Evolutionary conservation across 805 yeast genomes (phyloP).

Genomic region (Naumovozyma baii): DNA sequence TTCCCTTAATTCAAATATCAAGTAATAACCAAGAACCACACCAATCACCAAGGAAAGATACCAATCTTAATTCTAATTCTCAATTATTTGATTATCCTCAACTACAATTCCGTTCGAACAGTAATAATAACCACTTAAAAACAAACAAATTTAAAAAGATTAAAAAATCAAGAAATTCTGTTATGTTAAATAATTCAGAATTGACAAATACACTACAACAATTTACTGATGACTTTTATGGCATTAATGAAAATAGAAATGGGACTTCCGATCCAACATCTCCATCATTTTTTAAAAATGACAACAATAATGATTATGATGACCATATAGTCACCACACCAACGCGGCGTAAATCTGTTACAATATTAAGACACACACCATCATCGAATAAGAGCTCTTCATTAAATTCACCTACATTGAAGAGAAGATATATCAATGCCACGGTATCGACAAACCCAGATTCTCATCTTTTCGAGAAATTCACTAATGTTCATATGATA

Average conservation of each 20-base stretch:
- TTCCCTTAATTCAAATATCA: constrained; percentile 6
- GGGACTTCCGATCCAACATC: constrained; percentile 5
- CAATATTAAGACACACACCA: constrained; percentile 7
- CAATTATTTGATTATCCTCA: neutral
- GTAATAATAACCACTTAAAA: constrained; percentile 1
- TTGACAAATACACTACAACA: constrained; percentile 28
- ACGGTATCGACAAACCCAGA: constrained; percentile 21
- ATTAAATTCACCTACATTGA: constrained; percentile 3
- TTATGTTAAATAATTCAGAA: constrained; percentile 22
- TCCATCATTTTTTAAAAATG: constrained; percentile 4
- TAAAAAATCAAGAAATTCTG: constrained; percentile 23
- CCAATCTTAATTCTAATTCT: neutral
- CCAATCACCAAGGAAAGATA: neutral
- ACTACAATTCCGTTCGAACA: neutral
- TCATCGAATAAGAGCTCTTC: neutral
- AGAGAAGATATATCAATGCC: constrained; percentile 18
- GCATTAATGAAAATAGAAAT: constrained; percentile 4
- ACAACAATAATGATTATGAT: constrained; percentile 1
- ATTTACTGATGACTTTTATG: constrained; percentile 30
- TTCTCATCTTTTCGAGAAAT: constrained; percentile 38
- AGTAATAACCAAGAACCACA: neutral
- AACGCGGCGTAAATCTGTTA: constrained; percentile 15
- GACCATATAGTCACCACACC: constrained; percentile 13
- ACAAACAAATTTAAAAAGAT: constrained; percentile 19
- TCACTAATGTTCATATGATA: constrained; percentile 54